These are phyloP conservation scores for Calonectria henricotiae DNA, from an alignment of 2,329 filamentous ascomycete species.

Conservation along the genomic window DNA sequence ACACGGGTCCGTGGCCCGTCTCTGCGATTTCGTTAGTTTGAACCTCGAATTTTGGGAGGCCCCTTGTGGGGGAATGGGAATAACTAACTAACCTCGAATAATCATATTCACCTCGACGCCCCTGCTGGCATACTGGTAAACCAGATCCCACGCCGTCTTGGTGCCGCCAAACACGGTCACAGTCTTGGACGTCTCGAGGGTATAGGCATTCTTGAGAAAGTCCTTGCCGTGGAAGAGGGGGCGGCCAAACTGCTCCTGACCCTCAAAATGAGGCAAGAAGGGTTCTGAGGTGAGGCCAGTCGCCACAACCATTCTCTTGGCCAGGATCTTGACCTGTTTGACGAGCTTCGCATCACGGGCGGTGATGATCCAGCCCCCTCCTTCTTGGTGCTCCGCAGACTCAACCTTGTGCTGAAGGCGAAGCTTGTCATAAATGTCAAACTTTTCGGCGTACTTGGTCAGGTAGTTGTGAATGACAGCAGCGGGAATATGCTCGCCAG, in stretches of 20 bases:
- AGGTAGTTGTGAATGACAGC: slow-evolving; percentile 66
- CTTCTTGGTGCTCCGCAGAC: slow-evolving; percentile 61
- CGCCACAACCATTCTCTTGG: slow-evolving; percentile 69
- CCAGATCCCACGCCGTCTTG: slow-evolving; percentile 78
- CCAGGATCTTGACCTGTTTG: slow-evolving; percentile 54
- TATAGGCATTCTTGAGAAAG: slow-evolving; percentile 61
- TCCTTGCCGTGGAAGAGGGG: slow-evolving; percentile 69
- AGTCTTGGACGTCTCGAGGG: slow-evolving; percentile 61
- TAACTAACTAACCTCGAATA: slow-evolving; percentile 65
- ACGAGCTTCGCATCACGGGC: slow-evolving; percentile 37
- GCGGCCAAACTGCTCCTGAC: slow-evolving; percentile 63
- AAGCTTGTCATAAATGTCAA: slow-evolving; percentile 61
- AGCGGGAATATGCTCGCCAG: slow-evolving; percentile 67
- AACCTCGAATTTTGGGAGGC: background rate
- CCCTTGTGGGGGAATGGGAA: background rate
- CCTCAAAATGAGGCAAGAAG: slow-evolving; percentile 64
- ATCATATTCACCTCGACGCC: slow-evolving; percentile 74
- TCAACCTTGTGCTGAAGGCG: slow-evolving; percentile 60
- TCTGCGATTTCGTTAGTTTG: slow-evolving; percentile 36
- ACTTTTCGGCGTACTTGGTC: slow-evolving; percentile 62
- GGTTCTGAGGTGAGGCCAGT: slow-evolving; percentile 70
- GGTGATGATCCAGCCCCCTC: slow-evolving; percentile 61
- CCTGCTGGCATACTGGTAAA: slow-evolving; percentile 73
- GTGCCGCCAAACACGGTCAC: slow-evolving; percentile 74
- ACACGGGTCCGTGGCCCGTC: slow-evolving; percentile 71